phyloP scores from a whole-genome alignment of 441 rosid genomes.

The Pelargonium exstipulatum region DNA sequence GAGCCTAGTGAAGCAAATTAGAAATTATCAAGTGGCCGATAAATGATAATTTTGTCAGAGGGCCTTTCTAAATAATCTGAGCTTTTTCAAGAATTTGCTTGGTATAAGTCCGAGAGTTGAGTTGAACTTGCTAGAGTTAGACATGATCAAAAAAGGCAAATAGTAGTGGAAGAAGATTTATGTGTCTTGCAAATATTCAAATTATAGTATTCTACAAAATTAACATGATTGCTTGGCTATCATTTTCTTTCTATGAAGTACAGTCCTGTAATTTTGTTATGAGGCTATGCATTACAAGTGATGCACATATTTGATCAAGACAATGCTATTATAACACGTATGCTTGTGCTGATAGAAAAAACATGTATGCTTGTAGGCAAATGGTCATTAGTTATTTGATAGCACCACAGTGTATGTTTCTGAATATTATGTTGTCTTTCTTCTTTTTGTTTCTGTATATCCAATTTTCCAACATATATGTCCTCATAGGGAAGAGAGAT shows the following conservation, averaged over 20 bases:
- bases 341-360: background rate
- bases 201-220: background rate
- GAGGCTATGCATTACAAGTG: background rate
- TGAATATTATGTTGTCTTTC: background rate
- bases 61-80: too few species aligned
- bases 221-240: background rate
- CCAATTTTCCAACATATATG: background rate
- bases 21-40: background rate
- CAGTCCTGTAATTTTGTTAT: background rate
- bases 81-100: too few species aligned
- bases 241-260: background rate
- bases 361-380: background rate
- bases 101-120: background rate
- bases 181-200: background rate
- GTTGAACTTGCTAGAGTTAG: background rate
- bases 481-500: slow-evolving; percentile 68
- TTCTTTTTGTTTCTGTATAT: slow-evolving; percentile 3
- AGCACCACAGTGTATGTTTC: background rate
- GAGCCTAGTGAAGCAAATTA: background rate
- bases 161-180: background rate
- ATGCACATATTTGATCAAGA: background rate
- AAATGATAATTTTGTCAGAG: too few species aligned
- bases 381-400: background rate
- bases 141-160: background rate
- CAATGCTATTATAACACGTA: too few species aligned